A percentile compares a stretch with the other conserved stretches of the same genome.
Evolutionary conservation across 352 stramenopile genomes (phyloP).

Genomic region (Phytopythium kandeliae): DNA sequence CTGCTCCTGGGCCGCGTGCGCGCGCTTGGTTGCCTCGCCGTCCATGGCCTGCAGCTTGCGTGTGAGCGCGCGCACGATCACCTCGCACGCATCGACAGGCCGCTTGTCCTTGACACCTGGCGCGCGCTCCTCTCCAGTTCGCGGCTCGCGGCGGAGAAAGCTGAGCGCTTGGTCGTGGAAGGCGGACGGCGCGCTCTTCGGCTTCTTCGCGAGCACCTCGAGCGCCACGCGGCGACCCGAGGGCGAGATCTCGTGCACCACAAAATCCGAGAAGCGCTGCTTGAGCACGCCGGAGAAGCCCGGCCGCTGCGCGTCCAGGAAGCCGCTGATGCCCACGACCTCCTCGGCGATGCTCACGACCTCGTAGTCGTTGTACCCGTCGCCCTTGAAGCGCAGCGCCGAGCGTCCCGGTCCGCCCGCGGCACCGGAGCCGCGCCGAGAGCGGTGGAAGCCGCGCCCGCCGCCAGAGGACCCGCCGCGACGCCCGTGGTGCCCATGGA

Average conservation of each 20-base stretch:
- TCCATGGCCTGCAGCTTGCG: conserved; percentile 21
- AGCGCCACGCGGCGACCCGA: conserved; percentile 26
- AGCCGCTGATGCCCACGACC: conserved; percentile 53
- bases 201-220: conserved; percentile 27
- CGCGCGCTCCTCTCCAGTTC: too few species aligned
- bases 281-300: conserved; percentile 75
- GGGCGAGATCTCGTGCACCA: conserved; percentile 66
- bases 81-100: conserved; percentile 1
- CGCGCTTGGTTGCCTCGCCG: conserved; percentile 13
- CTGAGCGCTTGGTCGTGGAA: conserved; percentile 37
- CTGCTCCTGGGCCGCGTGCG: conserved; percentile 26
- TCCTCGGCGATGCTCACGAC: conserved; percentile 56
- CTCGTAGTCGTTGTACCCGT: conserved; percentile 64
- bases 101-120: neutral
- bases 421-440: conserved; percentile 7
- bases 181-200: conserved; percentile 18
- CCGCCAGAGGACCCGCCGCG: conserved; percentile 12
- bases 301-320: conserved; percentile 20
- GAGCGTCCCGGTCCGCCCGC: conserved; percentile 5
- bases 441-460: conserved; percentile 14
- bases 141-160: conserved; percentile 10
- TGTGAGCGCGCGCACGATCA: conserved; percentile 12
- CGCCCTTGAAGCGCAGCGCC: conserved; percentile 44
- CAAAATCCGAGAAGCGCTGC: conserved; percentile 80
- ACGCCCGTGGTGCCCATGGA: conserved; percentile 12